Base-by-base conservation (phyloP, 1,284 basidiomycete genomes). In the Heterobasidion parviporum region DNA sequence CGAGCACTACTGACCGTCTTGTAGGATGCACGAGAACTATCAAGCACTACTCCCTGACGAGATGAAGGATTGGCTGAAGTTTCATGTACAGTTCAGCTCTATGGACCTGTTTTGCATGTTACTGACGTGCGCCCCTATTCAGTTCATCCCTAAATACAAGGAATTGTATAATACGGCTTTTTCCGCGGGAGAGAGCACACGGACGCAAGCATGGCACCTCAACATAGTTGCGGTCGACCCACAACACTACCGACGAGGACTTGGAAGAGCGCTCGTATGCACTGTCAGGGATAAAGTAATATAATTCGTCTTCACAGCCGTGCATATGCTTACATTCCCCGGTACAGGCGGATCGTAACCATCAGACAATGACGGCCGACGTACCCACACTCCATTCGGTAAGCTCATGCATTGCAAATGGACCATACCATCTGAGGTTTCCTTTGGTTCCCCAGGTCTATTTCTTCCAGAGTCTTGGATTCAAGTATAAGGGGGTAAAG, bases 91-190 rank as follows among this genome's bases (percentile, higher is more conserved):
- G 10, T 14, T 15, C 16, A 3, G 36, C 20, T 54, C 49, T 14
- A 26, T 41, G 26, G 6, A 10, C 6, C 32, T n/a, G n/a, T 38
- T 7, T 49, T 36, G 26, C 38, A 34, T 2, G 16, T 50, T 26
- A 32, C 16, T 50, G 18, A 56, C 1, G 32, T 10, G 10, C 26
- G 4, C 9, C 14, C 26, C 15, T 52, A 9, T 18, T 20, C 32
- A 57, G 56, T 51, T 57, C 48, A 18, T 14, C 26, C 56, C 53
- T 16, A 54, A 57, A 43, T 57, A 57, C 48, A n/a, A 57, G 7
- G 48, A 57, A 43, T 50, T 57, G 18, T 57, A 57, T 15, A 41
- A 26, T 15, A 32, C 26, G n/a, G 35, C 53, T 8, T 57, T 54
- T 32, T 38, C 56, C 2, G 35, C 15, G 10, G 53, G 56, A 26